Conservation (phyloP, 352 stramenopile species). For the Pythium phragmitis region DNA sequence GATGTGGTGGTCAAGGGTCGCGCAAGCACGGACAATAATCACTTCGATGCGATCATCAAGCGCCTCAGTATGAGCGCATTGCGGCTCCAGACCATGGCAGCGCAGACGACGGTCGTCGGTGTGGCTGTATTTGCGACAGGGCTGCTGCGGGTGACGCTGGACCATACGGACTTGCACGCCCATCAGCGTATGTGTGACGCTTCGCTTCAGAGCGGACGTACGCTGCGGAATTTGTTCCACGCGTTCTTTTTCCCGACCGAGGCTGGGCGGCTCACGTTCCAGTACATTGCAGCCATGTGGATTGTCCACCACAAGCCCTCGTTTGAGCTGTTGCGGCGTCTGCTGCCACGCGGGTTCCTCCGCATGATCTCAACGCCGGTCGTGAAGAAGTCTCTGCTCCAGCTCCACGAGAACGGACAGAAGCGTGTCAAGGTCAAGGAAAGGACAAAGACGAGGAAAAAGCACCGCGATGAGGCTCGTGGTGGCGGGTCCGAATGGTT, state of each 20-base stretch:
- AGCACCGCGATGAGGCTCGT: constrained; percentile 17
- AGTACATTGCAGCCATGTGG: constrained; percentile 77
- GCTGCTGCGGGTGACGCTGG: constrained; percentile 68
- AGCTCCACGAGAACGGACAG: neutral
- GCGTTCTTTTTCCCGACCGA: constrained; percentile 66
- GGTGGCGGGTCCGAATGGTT: constrained; percentile 45
- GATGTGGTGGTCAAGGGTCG: constrained; percentile 63
- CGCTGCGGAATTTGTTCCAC: constrained; percentile 55
- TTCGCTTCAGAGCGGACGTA: constrained; percentile 63
- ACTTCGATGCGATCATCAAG: constrained; percentile 76
- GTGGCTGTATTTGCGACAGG: constrained; percentile 56
- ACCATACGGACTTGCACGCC: constrained; percentile 59
- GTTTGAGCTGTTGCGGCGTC: constrained; percentile 60
- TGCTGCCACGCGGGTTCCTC: constrained; percentile 73
- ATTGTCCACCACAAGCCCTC: constrained; percentile 72
- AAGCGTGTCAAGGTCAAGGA: constrained; percentile 4
- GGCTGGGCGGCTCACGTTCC: constrained; percentile 62
- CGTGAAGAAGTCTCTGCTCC: constrained; percentile 43
- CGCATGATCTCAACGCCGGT: constrained; percentile 66
- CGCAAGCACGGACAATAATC: constrained; percentile 65
- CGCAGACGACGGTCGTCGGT: constrained; percentile 49
- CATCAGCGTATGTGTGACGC: constrained; percentile 68
- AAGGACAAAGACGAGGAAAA: constrained; percentile 16
- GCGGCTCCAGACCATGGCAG: constrained; percentile 49
- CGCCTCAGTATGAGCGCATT: constrained; percentile 49